These are phyloP conservation scores for Fusarium equiseti DNA, from an alignment of 2,329 filamentous ascomycete genomes.

Conservation along the genomic window DNA sequence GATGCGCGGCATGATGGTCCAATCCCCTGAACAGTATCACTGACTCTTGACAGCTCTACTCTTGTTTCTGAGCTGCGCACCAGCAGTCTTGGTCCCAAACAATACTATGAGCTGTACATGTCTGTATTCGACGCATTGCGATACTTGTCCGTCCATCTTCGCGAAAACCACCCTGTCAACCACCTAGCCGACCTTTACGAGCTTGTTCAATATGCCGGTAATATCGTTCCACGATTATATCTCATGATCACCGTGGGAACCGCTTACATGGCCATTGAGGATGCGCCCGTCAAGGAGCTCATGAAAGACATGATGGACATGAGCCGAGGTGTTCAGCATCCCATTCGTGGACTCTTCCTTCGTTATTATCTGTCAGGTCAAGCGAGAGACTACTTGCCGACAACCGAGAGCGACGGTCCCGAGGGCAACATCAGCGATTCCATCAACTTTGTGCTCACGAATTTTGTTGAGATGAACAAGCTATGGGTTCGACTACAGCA, in stretches of 20 bases:
- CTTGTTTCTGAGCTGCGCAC: constrained; percentile 98
- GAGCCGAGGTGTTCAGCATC: constrained; percentile 97
- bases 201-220: constrained; percentile 96
- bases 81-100: constrained; percentile 96
- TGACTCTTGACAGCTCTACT: constrained; percentile 76
- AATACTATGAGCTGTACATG: constrained; percentile 99
- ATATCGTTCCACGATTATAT: constrained; percentile 95
- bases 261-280: constrained; percentile 98
- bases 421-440: constrained; percentile 97
- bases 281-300: constrained; percentile 98
- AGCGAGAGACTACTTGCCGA: constrained; percentile 88
- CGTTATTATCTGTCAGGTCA: constrained; percentile 97
- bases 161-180: constrained; percentile 97
- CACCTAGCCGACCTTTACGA: constrained; percentile 98
- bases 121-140: constrained; percentile 97
- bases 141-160: constrained; percentile 94
- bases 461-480: constrained; percentile 99
- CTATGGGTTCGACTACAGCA: constrained; percentile 98
- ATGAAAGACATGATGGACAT: constrained; percentile 99
- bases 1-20: not conserved
- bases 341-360: constrained; percentile 92
- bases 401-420: constrained; percentile 85
- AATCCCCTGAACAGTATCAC: constrained; percentile 27
- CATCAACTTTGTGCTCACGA: constrained; percentile 97
- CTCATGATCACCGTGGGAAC: constrained; percentile 99